Conservation (phyloP, 139 green algal genomes). For the Tetradesmus lagerheimii region DNA sequence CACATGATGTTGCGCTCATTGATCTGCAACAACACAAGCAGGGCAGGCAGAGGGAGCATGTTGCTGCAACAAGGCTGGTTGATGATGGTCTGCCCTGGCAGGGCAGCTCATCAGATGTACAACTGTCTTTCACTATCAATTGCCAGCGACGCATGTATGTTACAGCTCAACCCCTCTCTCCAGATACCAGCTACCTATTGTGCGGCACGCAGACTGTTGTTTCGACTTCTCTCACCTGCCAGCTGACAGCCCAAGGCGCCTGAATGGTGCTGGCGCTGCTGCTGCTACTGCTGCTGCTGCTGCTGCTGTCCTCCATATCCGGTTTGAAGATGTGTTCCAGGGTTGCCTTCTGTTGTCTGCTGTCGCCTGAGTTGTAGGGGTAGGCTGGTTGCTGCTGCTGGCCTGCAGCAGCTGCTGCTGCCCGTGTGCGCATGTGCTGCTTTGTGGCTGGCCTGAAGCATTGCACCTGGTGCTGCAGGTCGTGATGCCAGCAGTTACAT, state of each 20-base stretch:
- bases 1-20: constrained; percentile 78
- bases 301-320: constrained; percentile 20
- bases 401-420: neutral
- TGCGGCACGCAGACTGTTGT: too few species aligned
- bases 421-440: neutral
- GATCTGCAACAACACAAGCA: constrained; percentile 61
- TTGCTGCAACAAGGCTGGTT: neutral
- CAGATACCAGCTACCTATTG: too few species aligned
- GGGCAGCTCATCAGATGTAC: neutral
- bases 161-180: too few species aligned
- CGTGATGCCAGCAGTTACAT: neutral
- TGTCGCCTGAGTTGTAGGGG: constrained; percentile 52
- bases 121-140: too few species aligned
- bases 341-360: constrained; percentile 65
- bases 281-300: neutral
- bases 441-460: neutral
- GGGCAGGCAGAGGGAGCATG: constrained; percentile 23
- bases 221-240: neutral
- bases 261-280: neutral
- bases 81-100: too few species aligned
- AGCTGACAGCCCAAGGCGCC: constrained; percentile 54
- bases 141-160: too few species aligned
- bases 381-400: constrained; percentile 44
- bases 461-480: neutral
- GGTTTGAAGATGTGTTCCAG: constrained; percentile 69